phyloP scores from a whole-genome alignment of 73 alveolate genomes.

The Effrenium voratum region DNA sequence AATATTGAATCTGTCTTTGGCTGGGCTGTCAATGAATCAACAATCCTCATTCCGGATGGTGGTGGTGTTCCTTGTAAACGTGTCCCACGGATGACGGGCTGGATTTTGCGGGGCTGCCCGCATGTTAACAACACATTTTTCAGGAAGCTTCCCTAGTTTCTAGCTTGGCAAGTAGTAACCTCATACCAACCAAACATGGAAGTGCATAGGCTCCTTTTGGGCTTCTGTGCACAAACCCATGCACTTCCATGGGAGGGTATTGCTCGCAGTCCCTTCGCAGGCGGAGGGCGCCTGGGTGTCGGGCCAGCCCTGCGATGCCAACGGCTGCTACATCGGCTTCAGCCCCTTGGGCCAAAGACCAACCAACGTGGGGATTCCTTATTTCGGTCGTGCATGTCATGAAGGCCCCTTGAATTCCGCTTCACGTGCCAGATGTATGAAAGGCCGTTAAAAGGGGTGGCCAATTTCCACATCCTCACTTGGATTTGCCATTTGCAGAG shows the following conservation, averaged over 20 bases:
- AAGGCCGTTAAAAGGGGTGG: neutral
- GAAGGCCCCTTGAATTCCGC: neutral
- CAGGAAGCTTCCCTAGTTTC: neutral
- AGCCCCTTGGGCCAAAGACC: slow-evolving; percentile 8
- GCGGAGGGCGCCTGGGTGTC: neutral
- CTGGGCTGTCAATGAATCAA: too few relatives aligned
- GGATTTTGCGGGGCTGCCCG: too few relatives aligned
- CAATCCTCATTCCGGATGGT: too few relatives aligned
- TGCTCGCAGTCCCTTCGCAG: neutral
- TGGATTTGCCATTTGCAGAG: neutral
- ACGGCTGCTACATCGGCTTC: slow-evolving; percentile 42
- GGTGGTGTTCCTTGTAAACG: too few relatives aligned
- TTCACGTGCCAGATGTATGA: neutral
- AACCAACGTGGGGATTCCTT: too few relatives aligned
- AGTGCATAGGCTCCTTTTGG: neutral
- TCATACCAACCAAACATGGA: neutral
- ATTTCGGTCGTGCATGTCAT: neutral
- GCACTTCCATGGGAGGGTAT: neutral
- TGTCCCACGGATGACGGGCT: too few relatives aligned
- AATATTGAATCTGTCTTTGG: too few relatives aligned
- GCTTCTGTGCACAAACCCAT: neutral
- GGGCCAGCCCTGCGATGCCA: slow-evolving; percentile 18
- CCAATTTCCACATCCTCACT: neutral
- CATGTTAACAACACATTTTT: neutral
- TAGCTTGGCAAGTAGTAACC: neutral